phyloP scores from a whole-genome alignment of 176 grass and related monocot species.

The Carex parvula region DNA sequence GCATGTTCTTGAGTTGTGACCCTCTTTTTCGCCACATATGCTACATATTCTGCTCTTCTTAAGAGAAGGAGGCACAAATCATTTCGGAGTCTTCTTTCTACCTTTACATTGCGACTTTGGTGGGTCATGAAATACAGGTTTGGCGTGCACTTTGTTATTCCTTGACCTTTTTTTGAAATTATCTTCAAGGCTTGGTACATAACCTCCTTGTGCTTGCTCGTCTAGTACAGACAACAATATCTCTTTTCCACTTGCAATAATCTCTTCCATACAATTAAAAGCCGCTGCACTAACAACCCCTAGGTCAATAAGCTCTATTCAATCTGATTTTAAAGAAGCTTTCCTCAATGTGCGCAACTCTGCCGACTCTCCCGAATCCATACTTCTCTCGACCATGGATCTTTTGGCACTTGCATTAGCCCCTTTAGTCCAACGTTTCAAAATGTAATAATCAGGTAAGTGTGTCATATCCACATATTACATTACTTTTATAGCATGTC shows the following conservation, averaged over 20 bases:
- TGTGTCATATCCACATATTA: neutral
- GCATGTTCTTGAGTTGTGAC: no score
- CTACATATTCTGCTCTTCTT: neutral
- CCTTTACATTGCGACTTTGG: neutral
- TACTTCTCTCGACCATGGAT: neutral
- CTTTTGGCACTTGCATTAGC: neutral
- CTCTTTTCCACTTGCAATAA: neutral
- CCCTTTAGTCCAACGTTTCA: conserved; percentile 35
- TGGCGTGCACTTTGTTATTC: no score
- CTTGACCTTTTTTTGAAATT: no score
- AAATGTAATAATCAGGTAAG: conserved; percentile 29
- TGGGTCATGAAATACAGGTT: neutral
- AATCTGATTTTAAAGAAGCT: neutral
- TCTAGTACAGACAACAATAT: neutral
- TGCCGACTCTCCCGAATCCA: neutral
- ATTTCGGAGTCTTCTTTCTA: neutral
- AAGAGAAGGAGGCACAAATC: neutral
- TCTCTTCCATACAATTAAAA: neutral
- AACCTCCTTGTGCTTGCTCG: neutral
- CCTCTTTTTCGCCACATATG: neutral
- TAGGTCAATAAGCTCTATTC: neutral
- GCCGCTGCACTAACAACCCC: neutral
- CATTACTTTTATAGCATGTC: conserved; percentile 19
- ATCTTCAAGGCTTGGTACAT: no score
- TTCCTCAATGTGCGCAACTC: neutral